These are phyloP conservation scores for Leucocoprinus sp. DNA, from an alignment of 768 basidiomycete species.

Conservation along the genomic window DNA sequence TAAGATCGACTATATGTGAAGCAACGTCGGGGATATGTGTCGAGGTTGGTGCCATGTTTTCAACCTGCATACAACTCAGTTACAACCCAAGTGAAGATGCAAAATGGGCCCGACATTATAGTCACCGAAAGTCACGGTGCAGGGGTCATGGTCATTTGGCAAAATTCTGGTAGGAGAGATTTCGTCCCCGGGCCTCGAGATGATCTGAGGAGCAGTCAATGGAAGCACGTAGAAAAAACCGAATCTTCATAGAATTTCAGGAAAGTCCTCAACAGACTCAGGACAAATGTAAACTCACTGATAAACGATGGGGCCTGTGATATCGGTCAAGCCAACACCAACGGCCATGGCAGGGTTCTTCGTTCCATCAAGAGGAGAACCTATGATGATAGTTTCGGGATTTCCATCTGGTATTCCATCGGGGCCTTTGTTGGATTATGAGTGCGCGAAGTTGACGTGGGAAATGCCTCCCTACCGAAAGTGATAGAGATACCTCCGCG, in stretches of 20 bases:
- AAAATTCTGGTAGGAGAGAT: constrained; percentile 33
- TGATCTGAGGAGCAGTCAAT: constrained; percentile 41
- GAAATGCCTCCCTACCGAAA: constrained; percentile 25
- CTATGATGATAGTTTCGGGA: constrained; percentile 49
- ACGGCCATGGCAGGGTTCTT: constrained; percentile 40
- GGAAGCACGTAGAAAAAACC: constrained; percentile 54
- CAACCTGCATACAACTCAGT: constrained; percentile 28
- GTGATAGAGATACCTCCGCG: constrained; percentile 49
- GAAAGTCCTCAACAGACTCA: background rate
- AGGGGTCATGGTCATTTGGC: constrained; percentile 26
- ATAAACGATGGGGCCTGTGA: constrained; percentile 48
- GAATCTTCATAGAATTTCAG: constrained; percentile 21
- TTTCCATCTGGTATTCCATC: constrained; percentile 48
- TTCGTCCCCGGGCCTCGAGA: constrained; percentile 26
- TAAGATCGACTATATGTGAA: constrained; percentile 39
- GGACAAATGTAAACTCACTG: constrained; percentile 27
- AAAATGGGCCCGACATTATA: constrained; percentile 37
- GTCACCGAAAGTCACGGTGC: constrained; percentile 45
- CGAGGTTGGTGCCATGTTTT: constrained; percentile 46
- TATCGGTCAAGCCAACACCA: constrained; percentile 38
- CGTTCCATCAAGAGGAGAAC: constrained; percentile 43
- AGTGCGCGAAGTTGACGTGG: constrained; percentile 1
- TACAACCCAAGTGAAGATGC: background rate
- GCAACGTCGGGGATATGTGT: constrained; percentile 41
- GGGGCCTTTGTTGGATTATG: constrained; percentile 25